Evolutionary conservation across 2,329 filamentous ascomycete species (phyloP).

Genomic region (Diaporthe caulivora): DNA sequence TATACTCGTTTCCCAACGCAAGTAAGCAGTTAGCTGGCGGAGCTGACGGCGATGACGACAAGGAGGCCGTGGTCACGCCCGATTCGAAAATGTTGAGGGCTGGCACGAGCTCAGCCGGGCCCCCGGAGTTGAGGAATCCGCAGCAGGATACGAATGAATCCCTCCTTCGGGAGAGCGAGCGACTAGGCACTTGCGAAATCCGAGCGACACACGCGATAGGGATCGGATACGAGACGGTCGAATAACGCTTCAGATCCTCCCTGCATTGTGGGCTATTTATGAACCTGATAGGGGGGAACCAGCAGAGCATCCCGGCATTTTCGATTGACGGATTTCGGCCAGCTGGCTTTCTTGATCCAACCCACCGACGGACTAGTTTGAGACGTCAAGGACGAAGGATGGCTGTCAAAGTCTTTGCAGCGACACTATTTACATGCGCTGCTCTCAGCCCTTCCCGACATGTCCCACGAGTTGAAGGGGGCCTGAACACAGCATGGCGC

Average conservation of each 20-base stretch:
- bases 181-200: not conserved
- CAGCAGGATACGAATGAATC: slow-evolving; percentile 4
- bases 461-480: not conserved
- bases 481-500: not conserved
- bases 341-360: no score
- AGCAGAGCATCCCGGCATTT: not conserved
- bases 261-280: not conserved
- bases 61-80: not conserved
- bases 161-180: not conserved
- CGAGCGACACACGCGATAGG: not conserved
- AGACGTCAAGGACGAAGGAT: not conserved
- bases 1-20: not conserved
- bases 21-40: not conserved
- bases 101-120: not conserved
- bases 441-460: no score
- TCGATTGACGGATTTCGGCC: not conserved
- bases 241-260: not conserved
- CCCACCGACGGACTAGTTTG: not conserved
- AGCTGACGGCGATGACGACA: slow-evolving; percentile 21
- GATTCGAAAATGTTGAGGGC: not conserved
- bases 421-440: not conserved
- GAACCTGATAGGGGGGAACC: not conserved
- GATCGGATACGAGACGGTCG: not conserved
- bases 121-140: not conserved
- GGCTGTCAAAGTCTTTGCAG: not conserved